Evolutionary conservation across 352 stramenopile species (phyloP).

Genomic region (Phytophthora lateralis): DNA sequence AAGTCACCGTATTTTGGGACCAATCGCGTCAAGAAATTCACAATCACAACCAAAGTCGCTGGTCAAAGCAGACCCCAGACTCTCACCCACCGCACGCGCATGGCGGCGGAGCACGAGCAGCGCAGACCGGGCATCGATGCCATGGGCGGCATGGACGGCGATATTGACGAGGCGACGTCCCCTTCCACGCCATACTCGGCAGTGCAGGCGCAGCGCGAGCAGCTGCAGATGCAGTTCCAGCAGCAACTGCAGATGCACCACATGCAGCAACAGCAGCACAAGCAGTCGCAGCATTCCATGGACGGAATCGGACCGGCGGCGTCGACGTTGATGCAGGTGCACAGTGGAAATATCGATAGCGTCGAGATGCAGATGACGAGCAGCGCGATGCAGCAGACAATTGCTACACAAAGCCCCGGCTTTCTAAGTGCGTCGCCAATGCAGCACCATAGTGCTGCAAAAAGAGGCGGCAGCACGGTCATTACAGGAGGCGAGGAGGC

Average conservation of each 20-base stretch:
- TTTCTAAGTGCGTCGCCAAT: background rate
- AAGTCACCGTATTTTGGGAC: background rate
- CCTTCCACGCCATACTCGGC: conserved; percentile 19
- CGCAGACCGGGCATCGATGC: conserved; percentile 7
- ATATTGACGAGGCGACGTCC: conserved; percentile 16
- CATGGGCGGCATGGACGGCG: conserved; percentile 13
- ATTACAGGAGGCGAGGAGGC: conserved; percentile 22
- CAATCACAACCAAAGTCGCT: conserved; percentile 5
- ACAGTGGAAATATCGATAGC: conserved; percentile 7
- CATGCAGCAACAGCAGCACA: conserved; percentile 10
- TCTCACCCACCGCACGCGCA: conserved; percentile 4
- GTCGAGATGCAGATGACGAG: conserved; percentile 13
- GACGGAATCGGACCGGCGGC: conserved; percentile 23
- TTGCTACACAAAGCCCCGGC: conserved; percentile 9
- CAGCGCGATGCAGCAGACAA: conserved; percentile 8
- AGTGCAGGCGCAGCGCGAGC: conserved; percentile 15
- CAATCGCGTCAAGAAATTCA: background rate
- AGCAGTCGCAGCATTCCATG: conserved; percentile 7
- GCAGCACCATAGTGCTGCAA: background rate
- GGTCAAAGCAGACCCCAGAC: background rate
- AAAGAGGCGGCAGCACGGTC: conserved; percentile 4
- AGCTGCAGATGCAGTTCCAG: conserved; percentile 40
- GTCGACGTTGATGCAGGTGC: conserved; percentile 26
- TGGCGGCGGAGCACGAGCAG: conserved; percentile 27
- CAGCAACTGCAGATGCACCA: conserved; percentile 30